These are phyloP conservation scores for Fistulinella cinereoalba DNA, from an alignment of 1,284 basidiomycete species.

Conservation along the genomic window DNA sequence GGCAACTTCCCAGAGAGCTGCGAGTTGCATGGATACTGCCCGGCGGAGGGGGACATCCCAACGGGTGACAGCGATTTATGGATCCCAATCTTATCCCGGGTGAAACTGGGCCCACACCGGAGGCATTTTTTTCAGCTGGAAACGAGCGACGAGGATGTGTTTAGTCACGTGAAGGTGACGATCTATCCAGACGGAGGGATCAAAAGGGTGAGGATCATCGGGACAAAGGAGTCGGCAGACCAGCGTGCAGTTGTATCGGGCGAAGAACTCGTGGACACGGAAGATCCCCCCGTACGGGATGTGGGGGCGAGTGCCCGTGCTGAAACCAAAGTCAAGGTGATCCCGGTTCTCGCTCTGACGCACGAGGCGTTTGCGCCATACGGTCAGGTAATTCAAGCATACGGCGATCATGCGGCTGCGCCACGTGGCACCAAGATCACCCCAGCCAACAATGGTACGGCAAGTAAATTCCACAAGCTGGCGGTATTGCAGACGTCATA, in stretches of 20 bases:
- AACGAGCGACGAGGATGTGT: slow-evolving; percentile 54
- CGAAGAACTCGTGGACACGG: slow-evolving; percentile 5
- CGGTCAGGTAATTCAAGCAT: slow-evolving; percentile 86
- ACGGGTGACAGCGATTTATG: slow-evolving; percentile 52
- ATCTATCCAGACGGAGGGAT: slow-evolving; percentile 96
- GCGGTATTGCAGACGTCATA: slow-evolving; percentile 66
- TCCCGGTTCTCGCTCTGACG: slow-evolving; percentile 78
- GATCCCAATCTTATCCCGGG: slow-evolving; percentile 72
- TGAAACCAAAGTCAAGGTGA: slow-evolving; percentile 28
- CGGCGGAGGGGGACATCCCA: slow-evolving; percentile 41
- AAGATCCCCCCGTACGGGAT: not conserved
- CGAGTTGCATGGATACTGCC: slow-evolving; percentile 70
- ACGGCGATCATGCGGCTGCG: slow-evolving; percentile 60
- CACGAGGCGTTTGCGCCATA: slow-evolving; percentile 79
- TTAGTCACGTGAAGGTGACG: slow-evolving; percentile 84
- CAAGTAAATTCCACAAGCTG: slow-evolving; percentile 87
- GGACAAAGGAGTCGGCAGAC: slow-evolving; percentile 46
- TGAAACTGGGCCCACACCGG: slow-evolving; percentile 85
- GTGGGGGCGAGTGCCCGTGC: slow-evolving; percentile 1
- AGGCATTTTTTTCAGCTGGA: slow-evolving; percentile 87
- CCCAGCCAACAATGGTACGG: slow-evolving; percentile 83
- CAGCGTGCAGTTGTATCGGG: slow-evolving; percentile 10
- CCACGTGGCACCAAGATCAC: slow-evolving; percentile 71
- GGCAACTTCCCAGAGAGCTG: slow-evolving; percentile 95
- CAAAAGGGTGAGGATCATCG: slow-evolving; percentile 86